Evolutionary conservation across 371 early-diverging fungal species (phyloP), one percentile per base, ranked within the genome.

Genomic region (Lichtheimia corymbifera): DNA sequence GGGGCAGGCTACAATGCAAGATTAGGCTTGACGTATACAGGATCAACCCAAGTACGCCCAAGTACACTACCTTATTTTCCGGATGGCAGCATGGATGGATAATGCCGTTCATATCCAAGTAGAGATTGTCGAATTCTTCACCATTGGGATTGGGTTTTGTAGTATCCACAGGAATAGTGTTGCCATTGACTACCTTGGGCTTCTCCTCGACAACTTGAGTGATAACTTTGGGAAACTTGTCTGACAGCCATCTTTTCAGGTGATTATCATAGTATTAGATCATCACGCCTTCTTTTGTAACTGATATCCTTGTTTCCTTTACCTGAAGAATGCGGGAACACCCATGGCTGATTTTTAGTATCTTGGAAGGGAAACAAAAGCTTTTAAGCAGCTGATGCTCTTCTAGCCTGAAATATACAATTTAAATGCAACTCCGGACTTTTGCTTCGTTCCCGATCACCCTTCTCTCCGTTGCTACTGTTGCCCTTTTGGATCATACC

Each of bases 91-190:
- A 99, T 40, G 95, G 96, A 76, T 99, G 99, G 73, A 99, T 94
- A 82, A 99, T 97, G 58, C 98, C 99, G 77, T 99, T 99, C 95
- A 99, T 97, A 72, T 99, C 99, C 61, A 99, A 77, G 76, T 99
- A 99, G 35, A 99, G 80, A 76, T 95, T 96, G 77, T 99, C 99
- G 65, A 89, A 89, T 70, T 97, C 97, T 17, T 85, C 81, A 24
- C 93, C 93, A 70, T 96, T 97, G 5, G 98, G 97, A 74, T 98
- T 97, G 14, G 96, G 93, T 61, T 89, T 81, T 6, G 92, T 84
- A n/a, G 87, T 83, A 72, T 97, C 97, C 27, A 94, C 90, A 1
- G 95, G 96, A 4, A 95, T 80, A 5, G 65, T 63, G 13, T 84
- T 67, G 18, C 93, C 96, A 64, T 93, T 84, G 59, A 93, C 71